These are phyloP conservation scores for Eutypa lata DNA, from an alignment of 2,329 filamentous ascomycete species.

Conservation along the genomic window DNA sequence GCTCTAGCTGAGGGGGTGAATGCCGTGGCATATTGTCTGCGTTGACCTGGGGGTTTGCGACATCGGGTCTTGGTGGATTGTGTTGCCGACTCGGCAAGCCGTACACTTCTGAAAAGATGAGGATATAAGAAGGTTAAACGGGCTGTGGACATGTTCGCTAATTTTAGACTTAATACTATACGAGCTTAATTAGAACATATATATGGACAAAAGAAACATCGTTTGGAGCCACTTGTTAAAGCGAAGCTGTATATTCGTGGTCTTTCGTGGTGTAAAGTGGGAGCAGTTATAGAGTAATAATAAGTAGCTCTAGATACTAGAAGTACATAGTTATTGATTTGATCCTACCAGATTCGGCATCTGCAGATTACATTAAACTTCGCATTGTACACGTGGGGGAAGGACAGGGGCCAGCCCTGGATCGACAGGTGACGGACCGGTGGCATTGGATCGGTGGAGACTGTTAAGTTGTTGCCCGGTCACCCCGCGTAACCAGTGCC, in stretches of 20 bases:
- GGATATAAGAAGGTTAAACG: constrained; percentile 69
- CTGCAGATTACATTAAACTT: too few species aligned
- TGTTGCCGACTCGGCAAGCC: constrained; percentile 42
- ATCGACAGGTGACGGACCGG: background rate
- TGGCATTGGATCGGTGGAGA: background rate
- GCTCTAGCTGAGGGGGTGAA: constrained; percentile 36
- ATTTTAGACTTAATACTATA: constrained; percentile 4
- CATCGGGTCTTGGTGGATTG: constrained; percentile 38
- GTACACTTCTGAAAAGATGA: constrained; percentile 57
- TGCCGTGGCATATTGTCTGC: constrained; percentile 23
- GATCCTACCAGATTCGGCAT: too few species aligned
- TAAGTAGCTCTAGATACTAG: too few species aligned
- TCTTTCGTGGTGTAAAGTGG: too few species aligned
- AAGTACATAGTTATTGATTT: too few species aligned
- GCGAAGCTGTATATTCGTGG: too few species aligned
- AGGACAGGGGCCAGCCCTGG: background rate
- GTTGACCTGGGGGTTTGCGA: constrained; percentile 26
- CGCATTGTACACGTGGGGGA: too few species aligned
- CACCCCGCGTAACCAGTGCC: background rate
- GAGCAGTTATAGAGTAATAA: too few species aligned
- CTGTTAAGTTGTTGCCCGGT: background rate
- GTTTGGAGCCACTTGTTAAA: background rate
- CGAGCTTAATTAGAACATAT: background rate
- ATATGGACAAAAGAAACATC: constrained; percentile 10
- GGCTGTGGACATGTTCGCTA: constrained; percentile 53